Evolutionary conservation across 495 filamentous ascomycete genomes (phyloP).

Genomic region (Geopyxis carbonaria): DNA sequence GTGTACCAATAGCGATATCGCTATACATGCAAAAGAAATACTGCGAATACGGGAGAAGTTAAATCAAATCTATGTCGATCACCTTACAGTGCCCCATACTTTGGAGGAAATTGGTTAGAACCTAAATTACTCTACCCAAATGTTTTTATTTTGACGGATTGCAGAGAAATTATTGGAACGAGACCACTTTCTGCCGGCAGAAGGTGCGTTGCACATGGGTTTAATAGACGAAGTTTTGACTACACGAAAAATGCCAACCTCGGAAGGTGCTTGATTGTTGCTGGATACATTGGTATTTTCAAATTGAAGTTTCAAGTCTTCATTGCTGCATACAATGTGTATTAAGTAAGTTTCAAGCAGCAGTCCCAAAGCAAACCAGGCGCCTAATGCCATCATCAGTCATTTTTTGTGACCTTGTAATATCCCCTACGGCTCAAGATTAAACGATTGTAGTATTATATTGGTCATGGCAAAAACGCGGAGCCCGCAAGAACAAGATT

Average conservation of each 20-base stretch:
- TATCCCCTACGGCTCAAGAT: not conserved
- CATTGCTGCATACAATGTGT: slow-evolving; percentile 12
- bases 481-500: slow-evolving; percentile 80
- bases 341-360: slow-evolving; percentile 12
- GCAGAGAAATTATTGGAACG: slow-evolving; percentile 82
- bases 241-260: slow-evolving; percentile 15
- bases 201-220: slow-evolving; percentile 75
- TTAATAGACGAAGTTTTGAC: slow-evolving; percentile 77
- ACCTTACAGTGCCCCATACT: slow-evolving; percentile 59
- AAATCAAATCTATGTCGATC: slow-evolving; percentile 74
- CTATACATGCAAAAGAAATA: slow-evolving; percentile 95
- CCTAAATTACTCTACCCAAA: not conserved
- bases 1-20: slow-evolving; percentile 45
- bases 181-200: slow-evolving; percentile 80
- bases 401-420: not conserved
- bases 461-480: slow-evolving; percentile 49
- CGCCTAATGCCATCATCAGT: not conserved
- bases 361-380: slow-evolving; percentile 1
- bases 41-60: slow-evolving; percentile 66
- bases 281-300: too few relatives aligned
- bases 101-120: slow-evolving; percentile 31
- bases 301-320: too few relatives aligned
- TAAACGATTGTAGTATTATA: too few relatives aligned
- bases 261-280: too few relatives aligned
- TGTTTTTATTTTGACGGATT: slow-evolving; percentile 4